Evolutionary conservation across 2,329 filamentous ascomycete species (phyloP).

Genomic region (Thelonectria blattea): DNA sequence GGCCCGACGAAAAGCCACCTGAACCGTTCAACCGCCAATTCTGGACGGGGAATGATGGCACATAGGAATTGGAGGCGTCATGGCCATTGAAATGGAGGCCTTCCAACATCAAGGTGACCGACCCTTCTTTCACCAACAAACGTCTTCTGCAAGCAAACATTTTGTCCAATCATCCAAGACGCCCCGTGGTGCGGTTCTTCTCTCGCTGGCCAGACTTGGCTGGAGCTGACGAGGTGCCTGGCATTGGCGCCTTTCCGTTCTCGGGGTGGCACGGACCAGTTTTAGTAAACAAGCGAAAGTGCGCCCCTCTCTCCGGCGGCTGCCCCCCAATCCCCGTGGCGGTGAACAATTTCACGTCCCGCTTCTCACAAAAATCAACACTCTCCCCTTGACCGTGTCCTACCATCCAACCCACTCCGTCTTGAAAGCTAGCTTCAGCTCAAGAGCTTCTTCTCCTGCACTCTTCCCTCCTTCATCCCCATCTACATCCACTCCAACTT

Average conservation of each 20-base stretch:
- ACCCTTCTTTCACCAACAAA: too few species aligned
- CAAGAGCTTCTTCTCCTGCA: constrained; percentile 38
- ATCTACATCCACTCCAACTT: constrained; percentile 22
- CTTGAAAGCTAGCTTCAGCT: constrained; percentile 45
- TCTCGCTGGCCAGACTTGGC: constrained; percentile 28
- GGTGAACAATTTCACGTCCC: constrained; percentile 44
- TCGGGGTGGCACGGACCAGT: constrained; percentile 38
- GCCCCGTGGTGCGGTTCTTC: constrained; percentile 20
- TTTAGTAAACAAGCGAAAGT: constrained; percentile 45
- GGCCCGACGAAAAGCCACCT: neutral
- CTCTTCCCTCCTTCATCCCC: constrained; percentile 36
- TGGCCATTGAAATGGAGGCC: too few species aligned
- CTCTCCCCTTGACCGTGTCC: constrained; percentile 35
- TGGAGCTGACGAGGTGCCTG: constrained; percentile 23
- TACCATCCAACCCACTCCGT: constrained; percentile 40
- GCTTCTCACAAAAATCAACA: constrained; percentile 47
- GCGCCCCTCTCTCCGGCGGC: constrained; percentile 15
- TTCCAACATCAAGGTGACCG: too few species aligned
- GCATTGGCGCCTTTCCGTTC: constrained; percentile 39
- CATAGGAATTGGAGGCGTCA: too few species aligned
- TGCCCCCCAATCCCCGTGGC: constrained; percentile 35
- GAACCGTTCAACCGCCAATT: too few species aligned
- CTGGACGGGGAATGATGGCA: too few species aligned
- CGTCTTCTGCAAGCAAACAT: neutral
- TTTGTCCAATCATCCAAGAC: constrained; percentile 6